These are phyloP conservation scores for Tylopilus subfusipes DNA, from an alignment of 768 basidiomycete genomes.

Conservation along the genomic window DNA sequence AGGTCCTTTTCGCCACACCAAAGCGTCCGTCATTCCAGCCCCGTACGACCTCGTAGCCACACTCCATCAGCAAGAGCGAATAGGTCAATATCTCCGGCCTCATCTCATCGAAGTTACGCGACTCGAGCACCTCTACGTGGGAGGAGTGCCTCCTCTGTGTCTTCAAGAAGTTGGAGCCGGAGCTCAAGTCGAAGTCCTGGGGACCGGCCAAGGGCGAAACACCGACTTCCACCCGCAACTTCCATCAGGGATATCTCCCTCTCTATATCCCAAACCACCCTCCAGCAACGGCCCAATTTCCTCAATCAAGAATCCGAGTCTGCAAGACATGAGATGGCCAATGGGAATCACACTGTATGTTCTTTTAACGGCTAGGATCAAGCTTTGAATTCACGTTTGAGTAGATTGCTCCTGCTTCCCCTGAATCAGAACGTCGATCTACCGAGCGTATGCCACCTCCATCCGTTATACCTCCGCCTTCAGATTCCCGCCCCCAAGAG, in stretches of 20 bases:
- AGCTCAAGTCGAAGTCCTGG: conserved; percentile 51
- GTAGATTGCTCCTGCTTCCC: conserved; percentile 19
- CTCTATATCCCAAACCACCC: conserved; percentile 31
- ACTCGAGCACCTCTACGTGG: conserved; percentile 34
- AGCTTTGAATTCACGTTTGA: conserved; percentile 9
- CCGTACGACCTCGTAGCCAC: conserved; percentile 42
- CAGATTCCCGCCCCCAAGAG: conserved; percentile 17
- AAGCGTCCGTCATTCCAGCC: conserved; percentile 54
- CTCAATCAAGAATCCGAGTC: conserved; percentile 22
- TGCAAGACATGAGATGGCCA: conserved; percentile 37
- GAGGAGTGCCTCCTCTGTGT: conserved; percentile 52
- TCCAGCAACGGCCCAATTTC: conserved; percentile 21
- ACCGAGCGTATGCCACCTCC: conserved; percentile 36
- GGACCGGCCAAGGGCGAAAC: conserved; percentile 51
- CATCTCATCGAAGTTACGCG: conserved; percentile 40
- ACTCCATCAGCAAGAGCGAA: conserved; percentile 46
- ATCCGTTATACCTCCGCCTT: conserved; percentile 19
- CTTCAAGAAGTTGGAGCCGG: conserved; percentile 54
- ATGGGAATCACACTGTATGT: conserved; percentile 38
- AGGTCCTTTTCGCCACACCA: conserved; percentile 55
- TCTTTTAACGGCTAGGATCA: not conserved
- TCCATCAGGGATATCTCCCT: conserved; percentile 36
- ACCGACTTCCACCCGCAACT: conserved; percentile 56
- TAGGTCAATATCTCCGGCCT: conserved; percentile 39
- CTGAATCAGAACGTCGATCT: conserved; percentile 20